Evolutionary conservation across 208 protist genomes (phyloP).

Genomic region (Crithidia fasciculata): DNA sequence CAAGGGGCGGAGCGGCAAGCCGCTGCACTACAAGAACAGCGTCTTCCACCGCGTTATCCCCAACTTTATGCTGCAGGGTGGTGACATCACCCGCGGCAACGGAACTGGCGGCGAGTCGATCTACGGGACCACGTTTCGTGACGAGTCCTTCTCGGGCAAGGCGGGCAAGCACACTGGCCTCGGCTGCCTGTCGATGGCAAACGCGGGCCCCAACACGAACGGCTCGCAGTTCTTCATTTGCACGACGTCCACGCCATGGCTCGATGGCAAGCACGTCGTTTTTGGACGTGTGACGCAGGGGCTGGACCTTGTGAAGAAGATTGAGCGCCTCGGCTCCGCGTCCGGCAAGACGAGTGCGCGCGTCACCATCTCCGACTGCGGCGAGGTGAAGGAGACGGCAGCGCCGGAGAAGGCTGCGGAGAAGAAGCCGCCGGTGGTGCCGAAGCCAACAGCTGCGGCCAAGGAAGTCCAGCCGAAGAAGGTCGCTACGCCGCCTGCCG

Average conservation of each 20-base stretch:
- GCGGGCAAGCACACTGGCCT: constrained; percentile 89
- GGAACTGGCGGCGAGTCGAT: constrained; percentile 98
- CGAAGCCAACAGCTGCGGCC: constrained; percentile 5
- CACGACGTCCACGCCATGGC: constrained; percentile 81
- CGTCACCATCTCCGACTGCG: constrained; percentile 79
- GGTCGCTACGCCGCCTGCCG: constrained; percentile 2
- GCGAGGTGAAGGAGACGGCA: constrained; percentile 55
- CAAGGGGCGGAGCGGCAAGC: constrained; percentile 90
- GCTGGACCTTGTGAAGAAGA: constrained; percentile 78
- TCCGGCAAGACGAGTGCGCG: constrained; percentile 74
- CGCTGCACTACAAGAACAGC: constrained; percentile 96
- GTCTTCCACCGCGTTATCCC: constrained; percentile 97
- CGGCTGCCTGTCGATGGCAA: constrained; percentile 98
- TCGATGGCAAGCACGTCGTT: constrained; percentile 97
- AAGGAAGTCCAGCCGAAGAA: constrained; percentile 20
- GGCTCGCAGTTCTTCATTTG: constrained; percentile 96
- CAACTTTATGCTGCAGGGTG: constrained; percentile 97
- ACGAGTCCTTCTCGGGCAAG: constrained; percentile 97
- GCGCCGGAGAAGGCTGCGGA: background rate
- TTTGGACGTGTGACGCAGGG: constrained; percentile 94
- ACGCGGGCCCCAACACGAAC: constrained; percentile 98
- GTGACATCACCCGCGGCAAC: constrained; percentile 97
- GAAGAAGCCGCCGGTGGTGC: constrained; percentile 24
- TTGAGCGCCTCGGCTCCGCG: constrained; percentile 78
- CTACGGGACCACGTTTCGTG: constrained; percentile 97